These are phyloP conservation scores for Phyllostachys edulis DNA, from an alignment of 176 grass and related monocot genomes.

Conservation along the genomic window DNA sequence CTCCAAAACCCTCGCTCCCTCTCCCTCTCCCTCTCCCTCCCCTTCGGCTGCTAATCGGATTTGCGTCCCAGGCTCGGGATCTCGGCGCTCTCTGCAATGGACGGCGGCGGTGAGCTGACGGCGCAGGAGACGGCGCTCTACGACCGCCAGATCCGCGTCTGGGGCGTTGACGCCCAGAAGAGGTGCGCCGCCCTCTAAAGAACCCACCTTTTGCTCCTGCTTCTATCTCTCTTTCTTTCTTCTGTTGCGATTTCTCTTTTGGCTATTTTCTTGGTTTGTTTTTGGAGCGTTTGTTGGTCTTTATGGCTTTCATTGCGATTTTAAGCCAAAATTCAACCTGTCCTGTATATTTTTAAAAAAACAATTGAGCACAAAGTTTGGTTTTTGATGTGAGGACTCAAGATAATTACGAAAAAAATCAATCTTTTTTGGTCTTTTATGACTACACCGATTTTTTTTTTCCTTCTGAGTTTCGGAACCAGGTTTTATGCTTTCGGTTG, in stretches of 20 bases:
- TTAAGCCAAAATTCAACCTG: not conserved
- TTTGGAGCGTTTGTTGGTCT: not conserved
- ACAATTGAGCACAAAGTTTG: not conserved
- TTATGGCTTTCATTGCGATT: not conserved
- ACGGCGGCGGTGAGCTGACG: conserved; percentile 57
- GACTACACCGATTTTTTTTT: not conserved
- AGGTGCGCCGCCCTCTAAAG: conserved; percentile 32
- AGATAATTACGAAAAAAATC: not conserved
- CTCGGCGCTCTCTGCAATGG: conserved; percentile 31
- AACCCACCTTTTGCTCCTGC: not conserved
- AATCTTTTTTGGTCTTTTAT: not conserved
- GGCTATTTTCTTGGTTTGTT: not conserved
- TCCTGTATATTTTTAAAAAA: no score
- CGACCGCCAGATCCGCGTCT: conserved; percentile 96
- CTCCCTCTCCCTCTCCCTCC: not conserved
- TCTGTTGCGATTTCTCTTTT: not conserved
- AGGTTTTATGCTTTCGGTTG: not conserved
- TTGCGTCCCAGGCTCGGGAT: conserved; percentile 35
- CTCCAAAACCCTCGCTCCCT: conserved; percentile 13
- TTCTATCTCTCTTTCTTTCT: not conserved
- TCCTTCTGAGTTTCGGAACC: not conserved
- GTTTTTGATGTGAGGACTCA: no score
- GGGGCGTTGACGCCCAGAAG: conserved; percentile 98
- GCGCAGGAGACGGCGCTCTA: conserved; percentile 94
- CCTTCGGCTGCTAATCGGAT: conserved; percentile 2